These are phyloP conservation scores for Cairneyella variabilis DNA, from an alignment of 495 filamentous ascomycete species.

Conservation along the genomic window DNA sequence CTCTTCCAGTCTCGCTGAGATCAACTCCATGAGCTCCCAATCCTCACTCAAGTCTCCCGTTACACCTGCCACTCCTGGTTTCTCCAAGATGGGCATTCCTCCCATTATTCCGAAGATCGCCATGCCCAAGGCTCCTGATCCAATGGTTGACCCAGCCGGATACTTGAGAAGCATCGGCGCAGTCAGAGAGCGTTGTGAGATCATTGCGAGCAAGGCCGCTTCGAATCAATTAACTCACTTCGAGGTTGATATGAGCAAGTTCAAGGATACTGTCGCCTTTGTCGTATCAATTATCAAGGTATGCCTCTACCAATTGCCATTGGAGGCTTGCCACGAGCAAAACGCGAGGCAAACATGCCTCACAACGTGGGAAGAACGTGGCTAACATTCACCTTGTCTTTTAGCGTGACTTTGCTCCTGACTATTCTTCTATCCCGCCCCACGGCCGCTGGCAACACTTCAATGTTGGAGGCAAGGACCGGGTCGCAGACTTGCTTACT, in stretches of 20 bases:
- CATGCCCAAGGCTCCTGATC: conserved; percentile 83
- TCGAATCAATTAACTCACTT: conserved; percentile 82
- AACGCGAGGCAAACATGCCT: no score
- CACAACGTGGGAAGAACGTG: no score
- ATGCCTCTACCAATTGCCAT: conserved; percentile 2
- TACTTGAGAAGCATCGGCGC: conserved; percentile 90
- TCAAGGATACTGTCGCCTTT: conserved; percentile 83
- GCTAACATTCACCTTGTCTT: no score
- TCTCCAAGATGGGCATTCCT: conserved; percentile 25
- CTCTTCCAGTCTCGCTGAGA: conserved; percentile 35
- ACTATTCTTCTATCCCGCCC: conserved; percentile 61
- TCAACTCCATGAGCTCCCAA: conserved; percentile 24
- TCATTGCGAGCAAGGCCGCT: conserved; percentile 75
- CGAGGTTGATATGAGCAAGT: conserved; percentile 85
- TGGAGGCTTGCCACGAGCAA: no score
- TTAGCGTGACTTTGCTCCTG: conserved; percentile 25
- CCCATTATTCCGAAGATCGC: conserved; percentile 49
- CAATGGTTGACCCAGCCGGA: conserved; percentile 82
- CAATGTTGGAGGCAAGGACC: conserved; percentile 72
- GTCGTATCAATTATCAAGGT: conserved; percentile 97
- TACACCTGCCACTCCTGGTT: conserved; percentile 34
- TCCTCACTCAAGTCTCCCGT: conserved; percentile 33
- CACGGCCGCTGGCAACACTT: conserved; percentile 93
- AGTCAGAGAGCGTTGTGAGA: conserved; percentile 71
- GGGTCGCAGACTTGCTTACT: conserved; percentile 67